phyloP scores from a whole-genome alignment of 306 rosid species.

The Corylus americana region DNA sequence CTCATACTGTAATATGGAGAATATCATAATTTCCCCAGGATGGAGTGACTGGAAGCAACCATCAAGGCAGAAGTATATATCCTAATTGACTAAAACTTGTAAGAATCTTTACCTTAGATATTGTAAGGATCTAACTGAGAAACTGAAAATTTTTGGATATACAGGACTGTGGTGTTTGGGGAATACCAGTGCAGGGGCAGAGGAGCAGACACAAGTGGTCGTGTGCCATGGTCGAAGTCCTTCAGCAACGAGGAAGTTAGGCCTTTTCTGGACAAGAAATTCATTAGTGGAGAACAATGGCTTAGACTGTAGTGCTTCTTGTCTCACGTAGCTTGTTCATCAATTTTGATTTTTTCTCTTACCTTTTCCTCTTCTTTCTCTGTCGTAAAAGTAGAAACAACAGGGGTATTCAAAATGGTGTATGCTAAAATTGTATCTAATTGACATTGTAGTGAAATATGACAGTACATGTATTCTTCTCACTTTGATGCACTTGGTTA shows the following conservation, averaged over 20 bases:
- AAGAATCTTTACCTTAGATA: neutral
- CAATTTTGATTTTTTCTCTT: neutral
- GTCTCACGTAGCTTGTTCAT: neutral
- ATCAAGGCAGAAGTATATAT: constrained; percentile 58
- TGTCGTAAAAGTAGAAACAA: neutral
- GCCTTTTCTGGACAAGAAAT: constrained; percentile 56
- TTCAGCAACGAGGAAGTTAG: constrained; percentile 50
- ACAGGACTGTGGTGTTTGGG: constrained; percentile 83
- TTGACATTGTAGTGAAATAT: neutral
- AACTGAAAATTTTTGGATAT: constrained; percentile 1
- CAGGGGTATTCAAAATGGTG: neutral
- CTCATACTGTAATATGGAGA: constrained; percentile 54
- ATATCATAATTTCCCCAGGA: constrained; percentile 60
- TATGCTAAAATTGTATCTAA: neutral
- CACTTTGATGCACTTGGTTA: neutral
- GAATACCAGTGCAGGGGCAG: constrained; percentile 64
- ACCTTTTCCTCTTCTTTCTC: too few relatives aligned
- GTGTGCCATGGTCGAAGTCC: constrained; percentile 78
- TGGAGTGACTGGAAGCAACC: constrained; percentile 83
- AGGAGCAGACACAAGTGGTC: constrained; percentile 56
- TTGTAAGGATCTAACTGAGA: neutral
- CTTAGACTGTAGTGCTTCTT: constrained; percentile 51
- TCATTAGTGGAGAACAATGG: constrained; percentile 77
- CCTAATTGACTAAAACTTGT: constrained; percentile 4
- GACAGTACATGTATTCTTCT: neutral